These are phyloP conservation scores for Pythium utonaiense DNA, from an alignment of 352 stramenopile genomes.

Conservation along the genomic window DNA sequence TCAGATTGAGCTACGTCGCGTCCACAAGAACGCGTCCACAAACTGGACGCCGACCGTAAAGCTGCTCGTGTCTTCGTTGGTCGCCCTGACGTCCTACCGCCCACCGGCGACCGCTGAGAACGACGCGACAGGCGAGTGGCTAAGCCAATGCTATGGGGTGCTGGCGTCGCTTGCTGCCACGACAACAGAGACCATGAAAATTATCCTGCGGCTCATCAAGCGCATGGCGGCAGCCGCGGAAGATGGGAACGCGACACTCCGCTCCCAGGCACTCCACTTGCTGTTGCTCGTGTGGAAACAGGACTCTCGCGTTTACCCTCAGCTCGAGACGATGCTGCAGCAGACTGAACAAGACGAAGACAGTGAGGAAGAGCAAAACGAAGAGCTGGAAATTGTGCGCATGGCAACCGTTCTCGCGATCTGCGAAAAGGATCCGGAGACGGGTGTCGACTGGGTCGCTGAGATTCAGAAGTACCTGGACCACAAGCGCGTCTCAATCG, in stretches of 20 bases:
- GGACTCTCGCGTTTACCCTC: conserved; percentile 64
- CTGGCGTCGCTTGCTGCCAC: conserved; percentile 41
- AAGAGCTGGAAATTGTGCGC: conserved; percentile 42
- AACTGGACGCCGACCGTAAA: conserved; percentile 37
- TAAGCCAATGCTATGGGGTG: conserved; percentile 44
- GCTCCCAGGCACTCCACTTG: conserved; percentile 47
- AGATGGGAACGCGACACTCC: conserved; percentile 17
- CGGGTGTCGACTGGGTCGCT: conserved; percentile 65
- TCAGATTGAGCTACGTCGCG: conserved; percentile 22
- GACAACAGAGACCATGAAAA: conserved; percentile 73
- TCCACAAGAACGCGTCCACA: conserved; percentile 10
- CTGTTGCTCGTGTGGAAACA: conserved; percentile 59
- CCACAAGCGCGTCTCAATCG: conserved; percentile 44
- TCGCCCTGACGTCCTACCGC: conserved; percentile 46
- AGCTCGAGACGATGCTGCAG: conserved; percentile 48
- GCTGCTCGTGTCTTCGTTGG: conserved; percentile 53
- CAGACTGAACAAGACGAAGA: conserved; percentile 33
- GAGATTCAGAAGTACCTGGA: conserved; percentile 57
- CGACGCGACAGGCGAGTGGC: conserved; percentile 21
- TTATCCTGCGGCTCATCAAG: conserved; percentile 66
- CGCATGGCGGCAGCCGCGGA: conserved; percentile 32
- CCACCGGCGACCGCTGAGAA: background rate
- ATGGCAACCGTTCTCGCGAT: conserved; percentile 62
- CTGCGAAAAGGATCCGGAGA: conserved; percentile 59
- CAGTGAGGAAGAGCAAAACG: conserved; percentile 28